Conservation (phyloP, 164 flowering plant species). For the Nymphaea colorata region DNA sequence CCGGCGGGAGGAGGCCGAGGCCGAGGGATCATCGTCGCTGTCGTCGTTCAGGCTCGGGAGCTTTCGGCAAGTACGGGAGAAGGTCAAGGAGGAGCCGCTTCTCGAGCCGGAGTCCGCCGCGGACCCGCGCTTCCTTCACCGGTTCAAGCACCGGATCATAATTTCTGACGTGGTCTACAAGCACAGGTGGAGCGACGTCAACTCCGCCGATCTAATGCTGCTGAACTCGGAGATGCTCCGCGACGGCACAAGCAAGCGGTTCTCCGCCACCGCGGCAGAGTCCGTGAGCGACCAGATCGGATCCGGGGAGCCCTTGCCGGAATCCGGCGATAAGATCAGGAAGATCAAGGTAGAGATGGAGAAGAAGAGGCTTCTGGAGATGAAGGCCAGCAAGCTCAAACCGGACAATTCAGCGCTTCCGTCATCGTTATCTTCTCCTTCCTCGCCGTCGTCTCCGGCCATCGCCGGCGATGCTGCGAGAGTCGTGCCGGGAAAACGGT, state of each 20-base stretch:
- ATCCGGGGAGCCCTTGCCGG: slow-evolving; percentile 1
- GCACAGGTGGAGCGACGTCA: slow-evolving; percentile 74
- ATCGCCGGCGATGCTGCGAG: slow-evolving; percentile 6
- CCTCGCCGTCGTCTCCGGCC: slow-evolving; percentile 4
- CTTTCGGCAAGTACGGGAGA: slow-evolving; percentile 12
- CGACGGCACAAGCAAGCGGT: slow-evolving; percentile 25
- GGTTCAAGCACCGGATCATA: slow-evolving; percentile 49
- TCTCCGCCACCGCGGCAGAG: slow-evolving; percentile 6
- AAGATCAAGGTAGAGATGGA: slow-evolving; percentile 31
- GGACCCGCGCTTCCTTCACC: slow-evolving; percentile 21
- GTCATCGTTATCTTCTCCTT: slow-evolving; percentile 12
- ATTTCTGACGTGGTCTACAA: slow-evolving; percentile 49
- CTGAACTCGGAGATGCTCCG: slow-evolving; percentile 58
- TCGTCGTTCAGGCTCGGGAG: slow-evolving; percentile 28
- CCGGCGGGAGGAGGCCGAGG: slow-evolving; percentile 16
- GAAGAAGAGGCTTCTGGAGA: slow-evolving; percentile 26
- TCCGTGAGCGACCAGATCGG: background rate
- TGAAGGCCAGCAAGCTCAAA: slow-evolving; percentile 7
- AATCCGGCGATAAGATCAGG: slow-evolving; percentile 4
- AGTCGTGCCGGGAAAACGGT: slow-evolving; percentile 26
- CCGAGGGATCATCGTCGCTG: slow-evolving; percentile 10
- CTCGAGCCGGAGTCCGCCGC: slow-evolving; percentile 11
- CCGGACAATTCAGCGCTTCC: slow-evolving; percentile 9
- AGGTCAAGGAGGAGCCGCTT: slow-evolving; percentile 12
- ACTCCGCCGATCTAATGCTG: slow-evolving; percentile 58